Conservation (phyloP, 208 protist genomes). For the Trypanosoma brucei region DNA sequence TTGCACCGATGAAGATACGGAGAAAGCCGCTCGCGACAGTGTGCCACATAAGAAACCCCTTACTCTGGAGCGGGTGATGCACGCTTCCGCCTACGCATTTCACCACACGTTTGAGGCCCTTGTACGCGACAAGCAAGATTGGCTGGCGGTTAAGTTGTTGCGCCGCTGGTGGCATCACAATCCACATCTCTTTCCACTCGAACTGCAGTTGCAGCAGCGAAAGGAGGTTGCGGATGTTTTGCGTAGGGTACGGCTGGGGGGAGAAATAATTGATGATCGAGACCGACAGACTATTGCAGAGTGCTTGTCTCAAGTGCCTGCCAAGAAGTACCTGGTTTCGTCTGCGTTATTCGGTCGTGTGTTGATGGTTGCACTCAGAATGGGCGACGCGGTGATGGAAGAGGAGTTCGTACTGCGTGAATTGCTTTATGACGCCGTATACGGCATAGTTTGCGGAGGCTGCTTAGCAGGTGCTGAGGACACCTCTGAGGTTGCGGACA, state of each 20-base stretch:
- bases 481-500: not conserved
- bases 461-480: not conserved
- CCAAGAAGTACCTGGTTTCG: constrained; percentile 33
- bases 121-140: constrained; percentile 16
- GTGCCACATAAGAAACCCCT: not conserved
- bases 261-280: not conserved
- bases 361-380: constrained; percentile 31
- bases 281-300: constrained; percentile 13
- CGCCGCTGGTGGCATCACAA: constrained; percentile 73
- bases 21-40: not conserved
- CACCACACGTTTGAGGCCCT: constrained; percentile 51
- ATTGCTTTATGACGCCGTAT: constrained; percentile 17
- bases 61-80: constrained; percentile 22
- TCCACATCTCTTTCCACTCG: constrained; percentile 51
- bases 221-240: not conserved
- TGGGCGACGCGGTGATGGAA: constrained; percentile 13
- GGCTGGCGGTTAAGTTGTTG: constrained; percentile 47
- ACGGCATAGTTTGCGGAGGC: constrained; percentile 10
- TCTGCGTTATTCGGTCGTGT: constrained; percentile 46
- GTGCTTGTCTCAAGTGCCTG: constrained; percentile 19
- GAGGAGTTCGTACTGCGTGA: constrained; percentile 24
- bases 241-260: not conserved
- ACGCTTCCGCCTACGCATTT: constrained; percentile 50
- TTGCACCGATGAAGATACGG: constrained; percentile 6
- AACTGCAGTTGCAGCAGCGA: constrained; percentile 31